Base-by-base conservation (phyloP, 192 early-diverging fungal genomes). In the Rhizoclosmatium globosum region DNA sequence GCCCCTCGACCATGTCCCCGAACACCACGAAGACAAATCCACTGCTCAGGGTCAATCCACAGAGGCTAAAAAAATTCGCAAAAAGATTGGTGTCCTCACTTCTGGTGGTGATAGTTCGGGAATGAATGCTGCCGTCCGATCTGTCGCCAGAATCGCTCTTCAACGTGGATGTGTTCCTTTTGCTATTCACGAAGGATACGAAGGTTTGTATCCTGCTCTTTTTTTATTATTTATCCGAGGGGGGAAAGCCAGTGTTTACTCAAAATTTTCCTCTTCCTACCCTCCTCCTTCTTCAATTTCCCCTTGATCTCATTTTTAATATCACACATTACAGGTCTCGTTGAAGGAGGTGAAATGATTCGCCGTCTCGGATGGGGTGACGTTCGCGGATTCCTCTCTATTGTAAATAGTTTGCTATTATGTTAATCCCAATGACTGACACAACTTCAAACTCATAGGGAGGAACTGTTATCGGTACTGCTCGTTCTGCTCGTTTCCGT, bases 101-200 rank as follows among this genome's bases (percentile, higher is more conserved):
- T 94, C 92, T 47, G 97, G 97, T 44, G 97, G 97, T 45, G 97
- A 99, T 81, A 92, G 94, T 11, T 94, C 93, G n/a, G 97, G 97
- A 41, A 99, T 99, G 97, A 99, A 99, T 79, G 93, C 97, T 38
- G 93, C 92, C 39, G 97, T 99, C 42, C 88, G 97, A 39, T 91
- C 93, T 6, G 94, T 97, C 39, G 96, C 96, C 15, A 91, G 97
- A 41, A 92, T 95, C 77, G 92, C 94, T 1, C 92, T 97, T 76
- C 87, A 93, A 21, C 88, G 91, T 23, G 93, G 89, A 6, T 97
- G 95, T 83, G 87, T 93, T 41, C 92, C 95, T 2, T 99, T 89
- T 83, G 93, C 92, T 11, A 93, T 99, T 69, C 95, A 95, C 78
- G 97, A 99, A 78, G 97, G 97, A 15, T 99, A 97, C 81, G 94